Conservation (phyloP, 1,284 basidiomycete genomes). For the Volvariella surrecta region DNA sequence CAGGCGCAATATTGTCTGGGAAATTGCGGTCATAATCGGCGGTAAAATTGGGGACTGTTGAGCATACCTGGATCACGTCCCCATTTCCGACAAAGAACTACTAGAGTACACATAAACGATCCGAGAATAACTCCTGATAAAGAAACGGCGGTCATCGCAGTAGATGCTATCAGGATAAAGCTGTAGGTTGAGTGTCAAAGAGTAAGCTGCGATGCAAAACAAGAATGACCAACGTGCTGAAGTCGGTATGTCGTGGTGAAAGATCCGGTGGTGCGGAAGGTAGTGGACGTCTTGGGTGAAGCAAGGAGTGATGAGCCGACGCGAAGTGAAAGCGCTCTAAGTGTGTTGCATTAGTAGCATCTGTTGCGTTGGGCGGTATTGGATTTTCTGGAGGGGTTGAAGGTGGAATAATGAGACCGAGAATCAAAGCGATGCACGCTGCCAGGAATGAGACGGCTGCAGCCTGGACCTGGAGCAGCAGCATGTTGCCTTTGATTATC, state of each 20-base stretch:
- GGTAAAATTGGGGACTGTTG: background rate
- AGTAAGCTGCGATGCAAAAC: background rate
- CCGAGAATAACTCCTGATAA: slow-evolving; percentile 78
- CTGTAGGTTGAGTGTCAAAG: slow-evolving; percentile 24
- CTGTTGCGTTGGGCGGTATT: slow-evolving; percentile 1
- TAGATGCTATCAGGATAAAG: slow-evolving; percentile 80
- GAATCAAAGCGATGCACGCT: slow-evolving; percentile 68
- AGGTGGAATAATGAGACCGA: slow-evolving; percentile 59
- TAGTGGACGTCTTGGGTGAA: slow-evolving; percentile 17
- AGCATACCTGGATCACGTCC: slow-evolving; percentile 76
- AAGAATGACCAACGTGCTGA: slow-evolving; percentile 36
- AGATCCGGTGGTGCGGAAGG: slow-evolving; percentile 5
- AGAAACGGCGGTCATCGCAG: slow-evolving; percentile 84
- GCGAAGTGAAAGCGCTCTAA: background rate
- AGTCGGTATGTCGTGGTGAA: slow-evolving; percentile 24
- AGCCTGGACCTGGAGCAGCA: slow-evolving; percentile 90
- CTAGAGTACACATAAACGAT: slow-evolving; percentile 86
- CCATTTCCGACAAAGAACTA: slow-evolving; percentile 71
- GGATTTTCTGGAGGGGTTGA: slow-evolving; percentile 9
- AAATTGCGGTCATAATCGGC: slow-evolving; percentile 5
- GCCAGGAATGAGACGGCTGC: slow-evolving; percentile 85
- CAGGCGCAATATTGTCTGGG: slow-evolving; percentile 90
- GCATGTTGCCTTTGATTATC: slow-evolving; percentile 78
- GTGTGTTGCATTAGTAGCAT: background rate
- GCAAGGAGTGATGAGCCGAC: slow-evolving; percentile 10